Evolutionary conservation across 805 yeast genomes (phyloP), one percentile per base, ranked within the genome.

Genomic region (Hanseniaspora thailandica): DNA sequence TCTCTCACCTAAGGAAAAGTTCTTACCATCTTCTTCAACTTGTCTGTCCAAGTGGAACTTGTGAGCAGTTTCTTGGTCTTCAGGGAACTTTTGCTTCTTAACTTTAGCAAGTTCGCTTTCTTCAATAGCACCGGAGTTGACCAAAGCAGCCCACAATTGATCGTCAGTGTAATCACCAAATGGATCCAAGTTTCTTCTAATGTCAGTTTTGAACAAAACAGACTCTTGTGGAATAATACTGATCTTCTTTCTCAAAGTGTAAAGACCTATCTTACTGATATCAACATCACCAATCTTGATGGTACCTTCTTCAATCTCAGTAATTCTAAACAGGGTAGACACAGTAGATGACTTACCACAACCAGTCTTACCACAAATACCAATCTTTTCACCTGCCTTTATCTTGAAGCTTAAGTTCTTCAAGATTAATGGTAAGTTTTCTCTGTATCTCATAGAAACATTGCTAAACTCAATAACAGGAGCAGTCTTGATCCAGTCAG

Each of bases 141-240:
- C 73, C 57, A 86, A 68, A 0, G 90, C 80, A 58, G 78, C 81
- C 86, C 86, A 82, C 40, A 86, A 71, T 44, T 73, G 71, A 4
- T 67, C 74, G 62, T 86, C 95, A 17, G 71, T 58, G 50, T 71
- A 66, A 49, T 71, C 65, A 13, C 72, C 70, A 63, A 86, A 86
- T 20, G 95, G 95, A 66, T 86, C 95, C 63, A 86, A 68, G 61
- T 86, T 86, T 56, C 76, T 73, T 61, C 94, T 70, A 47, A 86
- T 76, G 0, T 88, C 75, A 17, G 95, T 95, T 58, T 81, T 78
- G 71, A 87, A 86, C 55, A 86, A 68, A 0, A 84, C 88, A 1
- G 96, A 95, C 60, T 86, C 95, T 66, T 87, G 95, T 2, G 96
- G 96, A 63, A 86, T 86, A 56, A 86, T 86, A 2, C 88, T 76